Evolutionary conservation across 1,139 yeast genomes (phyloP).

Genomic region (Debaryomycetaceae sp.): DNA sequence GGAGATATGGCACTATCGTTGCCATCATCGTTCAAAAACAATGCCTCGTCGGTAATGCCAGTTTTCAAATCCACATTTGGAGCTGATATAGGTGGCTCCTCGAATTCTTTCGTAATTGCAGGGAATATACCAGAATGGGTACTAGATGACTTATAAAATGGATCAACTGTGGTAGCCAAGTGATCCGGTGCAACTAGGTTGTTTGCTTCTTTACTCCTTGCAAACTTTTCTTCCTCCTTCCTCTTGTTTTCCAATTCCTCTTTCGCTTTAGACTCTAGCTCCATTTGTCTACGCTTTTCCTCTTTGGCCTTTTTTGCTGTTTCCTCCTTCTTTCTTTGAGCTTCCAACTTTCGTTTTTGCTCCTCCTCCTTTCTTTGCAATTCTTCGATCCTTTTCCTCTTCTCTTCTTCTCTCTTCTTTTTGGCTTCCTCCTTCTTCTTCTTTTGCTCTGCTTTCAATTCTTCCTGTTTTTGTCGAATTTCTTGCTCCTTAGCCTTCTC

Average conservation of each 20-base stretch:
- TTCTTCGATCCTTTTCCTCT: conserved; percentile 41
- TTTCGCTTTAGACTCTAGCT: conserved; percentile 35
- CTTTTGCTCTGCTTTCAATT: conserved; percentile 40
- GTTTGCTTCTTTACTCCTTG: conserved; percentile 15
- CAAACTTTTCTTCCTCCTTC: conserved; percentile 34
- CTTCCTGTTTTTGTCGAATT: conserved; percentile 30
- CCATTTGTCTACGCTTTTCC: conserved; percentile 47
- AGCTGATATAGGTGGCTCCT: background rate
- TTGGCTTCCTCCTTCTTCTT: conserved; percentile 48
- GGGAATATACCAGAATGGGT: background rate
- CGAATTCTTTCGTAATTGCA: background rate
- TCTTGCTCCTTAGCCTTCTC: conserved; percentile 35
- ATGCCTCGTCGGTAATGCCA: background rate
- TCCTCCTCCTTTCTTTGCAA: conserved; percentile 45
- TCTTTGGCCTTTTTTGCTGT: conserved; percentile 36
- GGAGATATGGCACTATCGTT: conserved; percentile 4
- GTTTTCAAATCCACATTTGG: background rate
- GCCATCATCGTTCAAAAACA: background rate
- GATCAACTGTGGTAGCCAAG: background rate
- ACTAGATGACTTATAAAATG: background rate
- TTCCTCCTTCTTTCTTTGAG: conserved; percentile 52
- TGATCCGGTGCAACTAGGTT: background rate
- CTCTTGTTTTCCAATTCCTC: conserved; percentile 41
- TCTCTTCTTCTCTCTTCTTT: conserved; percentile 53
- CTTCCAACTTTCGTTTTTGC: conserved; percentile 37